Base-by-base conservation (phyloP, 441 rosid genomes). In the Populus hybrid region DNA sequence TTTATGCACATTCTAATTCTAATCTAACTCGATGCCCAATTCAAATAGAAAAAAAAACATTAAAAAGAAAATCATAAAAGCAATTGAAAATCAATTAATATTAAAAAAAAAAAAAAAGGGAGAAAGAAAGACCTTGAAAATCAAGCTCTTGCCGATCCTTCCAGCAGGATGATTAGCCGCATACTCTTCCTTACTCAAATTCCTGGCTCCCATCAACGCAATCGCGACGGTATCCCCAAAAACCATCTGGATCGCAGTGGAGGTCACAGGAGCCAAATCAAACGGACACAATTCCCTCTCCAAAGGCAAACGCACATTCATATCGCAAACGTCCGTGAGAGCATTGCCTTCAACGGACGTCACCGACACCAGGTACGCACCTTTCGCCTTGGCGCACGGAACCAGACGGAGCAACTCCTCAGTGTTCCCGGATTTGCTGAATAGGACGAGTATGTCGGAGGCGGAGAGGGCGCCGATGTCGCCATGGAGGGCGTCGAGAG, bases 191-290 rank as follows among this genome's bases (percentile, higher is more conserved):
- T 82, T 94, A 12, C 86, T 85, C 75, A 95, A 84, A 85, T 90
- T 94, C 85, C 90, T 86, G 20, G 99, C 97, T 0, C 84, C 93
- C 98, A 95, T 93, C 73, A 95, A 90, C 0, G 99, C 99, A 66
- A 94, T 90, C 38, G 99, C 97, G 46, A 95, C 94, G 6, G 98
- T 93, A 84, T 94, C 98, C 69, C 99, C 99, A 36, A 96, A 96
- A 21, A 96, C 92, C 97, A 96, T 96, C 87, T 96, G 98, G 35
- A 94, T 94, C 61, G 97, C 98, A n/a, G 94, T 94, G 10, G 99
- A 95, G 5, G 98, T 96, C 14, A 93, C 98, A 23, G 97, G 98
- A 5, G 98, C 99, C 69, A 96, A 83, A 90, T 96, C 89, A 50
- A 94, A 96, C 2, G 98, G 98, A 64, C 99, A 96, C 46, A 96